Evolutionary conservation across 192 early-diverging fungal genomes (phyloP).

Genomic region (Haplosporangium gracile): DNA sequence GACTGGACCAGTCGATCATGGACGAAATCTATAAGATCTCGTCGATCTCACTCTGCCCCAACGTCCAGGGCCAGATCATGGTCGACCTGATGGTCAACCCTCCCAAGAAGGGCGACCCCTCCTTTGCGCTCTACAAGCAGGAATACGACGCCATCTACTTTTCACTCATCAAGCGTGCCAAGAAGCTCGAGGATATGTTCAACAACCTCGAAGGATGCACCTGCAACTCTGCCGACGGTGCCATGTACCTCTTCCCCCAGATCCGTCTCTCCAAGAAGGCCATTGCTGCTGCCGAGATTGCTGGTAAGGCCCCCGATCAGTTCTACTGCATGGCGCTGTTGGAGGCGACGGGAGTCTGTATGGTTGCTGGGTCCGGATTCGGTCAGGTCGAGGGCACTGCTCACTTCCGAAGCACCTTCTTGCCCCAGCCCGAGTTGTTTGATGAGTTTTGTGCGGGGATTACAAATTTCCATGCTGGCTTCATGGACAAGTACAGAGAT

Average conservation of each 20-base stretch:
- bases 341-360: conserved; percentile 95
- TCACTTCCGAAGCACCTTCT: conserved; percentile 97
- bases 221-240: conserved; percentile 91
- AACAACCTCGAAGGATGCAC: conserved; percentile 86
- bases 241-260: conserved; percentile 97
- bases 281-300: conserved; percentile 76
- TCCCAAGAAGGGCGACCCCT: conserved; percentile 83
- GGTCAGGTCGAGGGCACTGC: conserved; percentile 89
- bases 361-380: conserved; percentile 95
- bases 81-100: conserved; percentile 96
- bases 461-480: conserved; percentile 80
- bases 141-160: conserved; percentile 84
- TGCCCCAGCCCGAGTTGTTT: conserved; percentile 94
- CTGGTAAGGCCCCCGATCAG: conserved; percentile 82
- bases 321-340: conserved; percentile 94
- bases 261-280: conserved; percentile 82
- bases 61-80: conserved; percentile 95
- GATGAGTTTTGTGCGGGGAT: conserved; percentile 87
- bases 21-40: conserved; percentile 94
- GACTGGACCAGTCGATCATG: conserved; percentile 81
- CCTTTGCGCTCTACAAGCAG: conserved; percentile 76
- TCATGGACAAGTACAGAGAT: conserved; percentile 80
- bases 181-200: conserved; percentile 79
- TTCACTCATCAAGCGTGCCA: conserved; percentile 83
- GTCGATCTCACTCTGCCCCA: conserved; percentile 92